phyloP scores from a whole-genome alignment of 2,329 filamentous ascomycete genomes.

The Penicillium fuscoglaucum region DNA sequence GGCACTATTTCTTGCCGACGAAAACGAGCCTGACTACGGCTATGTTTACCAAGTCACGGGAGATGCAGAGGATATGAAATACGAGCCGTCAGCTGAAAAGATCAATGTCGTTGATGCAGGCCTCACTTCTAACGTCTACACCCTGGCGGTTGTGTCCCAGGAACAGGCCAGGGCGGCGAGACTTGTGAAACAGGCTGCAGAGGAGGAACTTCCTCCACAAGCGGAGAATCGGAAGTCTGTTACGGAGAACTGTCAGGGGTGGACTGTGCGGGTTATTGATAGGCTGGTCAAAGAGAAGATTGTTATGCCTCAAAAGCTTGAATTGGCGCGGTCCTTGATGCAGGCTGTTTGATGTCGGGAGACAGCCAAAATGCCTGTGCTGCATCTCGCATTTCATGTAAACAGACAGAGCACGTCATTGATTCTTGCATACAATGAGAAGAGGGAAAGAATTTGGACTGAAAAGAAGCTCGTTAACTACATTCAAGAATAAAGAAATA shows the following conservation, averaged over 20 bases:
- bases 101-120: slow-evolving; percentile 14
- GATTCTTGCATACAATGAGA: background rate
- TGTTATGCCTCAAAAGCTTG: slow-evolving; percentile 22
- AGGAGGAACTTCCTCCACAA: slow-evolving; percentile 21
- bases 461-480: slow-evolving; percentile 10
- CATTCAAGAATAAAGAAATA: slow-evolving; percentile 20
- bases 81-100: slow-evolving; percentile 15
- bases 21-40: slow-evolving; percentile 22
- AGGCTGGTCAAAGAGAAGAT: slow-evolving; percentile 24
- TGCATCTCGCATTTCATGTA: background rate
- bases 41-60: slow-evolving; percentile 29
- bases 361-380: background rate
- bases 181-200: slow-evolving; percentile 19
- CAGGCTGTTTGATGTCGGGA: slow-evolving; percentile 12
- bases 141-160: slow-evolving; percentile 19
- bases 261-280: slow-evolving; percentile 26
- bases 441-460: background rate
- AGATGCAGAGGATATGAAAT: slow-evolving; percentile 29
- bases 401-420: too few relatives aligned
- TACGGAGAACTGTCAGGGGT: slow-evolving; percentile 29
- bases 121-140: slow-evolving; percentile 18
- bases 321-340: slow-evolving; percentile 23
- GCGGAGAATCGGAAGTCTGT: slow-evolving; percentile 21
- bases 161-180: slow-evolving; percentile 16
- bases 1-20: slow-evolving; percentile 26